Evolutionary conservation across 768 basidiomycete species (phyloP).

Genomic region (Nidularia sp.): DNA sequence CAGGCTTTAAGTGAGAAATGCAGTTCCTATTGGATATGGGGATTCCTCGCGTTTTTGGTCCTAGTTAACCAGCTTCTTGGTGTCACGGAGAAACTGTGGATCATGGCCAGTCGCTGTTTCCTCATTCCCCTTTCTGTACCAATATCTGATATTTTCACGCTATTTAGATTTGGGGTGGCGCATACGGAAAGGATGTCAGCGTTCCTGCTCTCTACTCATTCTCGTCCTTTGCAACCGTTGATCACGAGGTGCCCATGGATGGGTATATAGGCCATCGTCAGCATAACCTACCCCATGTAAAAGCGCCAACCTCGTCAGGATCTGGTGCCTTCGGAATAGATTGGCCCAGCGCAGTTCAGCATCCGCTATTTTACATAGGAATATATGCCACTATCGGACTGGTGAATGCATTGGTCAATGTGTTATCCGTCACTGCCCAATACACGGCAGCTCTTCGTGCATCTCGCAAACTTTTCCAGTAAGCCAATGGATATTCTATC

Average conservation of each 20-base stretch:
- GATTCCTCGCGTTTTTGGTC: conserved; percentile 43
- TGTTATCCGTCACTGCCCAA: conserved; percentile 48
- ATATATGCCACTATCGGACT: conserved; percentile 63
- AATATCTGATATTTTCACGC: neutral
- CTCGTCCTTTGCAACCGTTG: conserved; percentile 28
- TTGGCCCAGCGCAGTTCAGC: conserved; percentile 49
- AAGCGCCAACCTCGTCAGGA: conserved; percentile 9
- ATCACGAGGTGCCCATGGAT: conserved; percentile 31
- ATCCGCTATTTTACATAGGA: conserved; percentile 70
- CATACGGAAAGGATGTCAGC: conserved; percentile 32
- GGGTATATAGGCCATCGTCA: conserved; percentile 22
- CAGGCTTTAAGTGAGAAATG: neutral
- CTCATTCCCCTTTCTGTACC: neutral
- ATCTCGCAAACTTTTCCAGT: conserved; percentile 39
- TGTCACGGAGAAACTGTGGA: conserved; percentile 68
- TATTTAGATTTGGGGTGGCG: conserved; percentile 61
- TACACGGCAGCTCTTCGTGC: conserved; percentile 57
- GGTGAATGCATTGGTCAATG: conserved; percentile 37
- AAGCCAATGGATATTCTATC: conserved; percentile 3
- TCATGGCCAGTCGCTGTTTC: conserved; percentile 41
- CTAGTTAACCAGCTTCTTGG: conserved; percentile 48
- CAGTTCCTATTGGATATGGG: conserved; percentile 64
- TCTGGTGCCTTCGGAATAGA: conserved; percentile 20
- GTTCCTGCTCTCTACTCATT: conserved; percentile 19
- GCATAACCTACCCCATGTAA: conserved; percentile 5